phyloP scores from a whole-genome alignment of 345 rosid genomes.

The Cochlearia excelsa region DNA sequence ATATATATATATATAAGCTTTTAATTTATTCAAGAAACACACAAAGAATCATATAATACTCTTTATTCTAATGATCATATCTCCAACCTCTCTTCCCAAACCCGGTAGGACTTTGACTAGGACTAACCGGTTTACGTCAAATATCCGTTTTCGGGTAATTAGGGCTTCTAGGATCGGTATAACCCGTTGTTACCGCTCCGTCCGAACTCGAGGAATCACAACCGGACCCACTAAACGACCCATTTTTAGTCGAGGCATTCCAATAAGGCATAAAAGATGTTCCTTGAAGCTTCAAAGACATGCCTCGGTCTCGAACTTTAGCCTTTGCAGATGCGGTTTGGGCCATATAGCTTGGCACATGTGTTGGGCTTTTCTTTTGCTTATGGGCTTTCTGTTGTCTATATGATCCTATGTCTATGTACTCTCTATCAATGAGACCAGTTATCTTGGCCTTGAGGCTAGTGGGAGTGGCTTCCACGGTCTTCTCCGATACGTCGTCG shows the following conservation, averaged over 20 bases:
- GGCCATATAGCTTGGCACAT: constrained; percentile 83
- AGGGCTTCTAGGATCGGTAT: constrained; percentile 60
- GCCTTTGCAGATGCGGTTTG: constrained; percentile 88
- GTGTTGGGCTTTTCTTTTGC: constrained; percentile 33
- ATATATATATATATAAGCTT: constrained; percentile 11
- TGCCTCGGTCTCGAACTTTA: constrained; percentile 55
- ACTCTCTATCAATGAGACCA: constrained; percentile 33
- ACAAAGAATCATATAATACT: not conserved
- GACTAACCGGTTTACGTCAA: constrained; percentile 35
- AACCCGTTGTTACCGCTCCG: constrained; percentile 41
- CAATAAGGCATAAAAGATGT: constrained; percentile 49
- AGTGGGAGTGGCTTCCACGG: constrained; percentile 54
- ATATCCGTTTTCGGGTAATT: constrained; percentile 37
- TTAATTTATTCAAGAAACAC: constrained; percentile 17
- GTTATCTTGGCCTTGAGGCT: constrained; percentile 28
- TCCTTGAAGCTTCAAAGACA: constrained; percentile 40
- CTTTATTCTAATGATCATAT: constrained; percentile 35
- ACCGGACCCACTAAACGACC: constrained; percentile 39
- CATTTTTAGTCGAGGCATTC: constrained; percentile 71
- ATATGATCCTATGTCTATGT: constrained; percentile 36
- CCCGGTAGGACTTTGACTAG: constrained; percentile 45
- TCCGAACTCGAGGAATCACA: constrained; percentile 79
- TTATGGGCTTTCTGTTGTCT: constrained; percentile 32
- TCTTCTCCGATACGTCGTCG: constrained; percentile 76
- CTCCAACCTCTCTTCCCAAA: constrained; percentile 52